Evolutionary conservation across 2,329 filamentous ascomycete genomes (phyloP), one percentile per base, ranked within the genome.

Genomic region (Penicillium griseofulvum): DNA sequence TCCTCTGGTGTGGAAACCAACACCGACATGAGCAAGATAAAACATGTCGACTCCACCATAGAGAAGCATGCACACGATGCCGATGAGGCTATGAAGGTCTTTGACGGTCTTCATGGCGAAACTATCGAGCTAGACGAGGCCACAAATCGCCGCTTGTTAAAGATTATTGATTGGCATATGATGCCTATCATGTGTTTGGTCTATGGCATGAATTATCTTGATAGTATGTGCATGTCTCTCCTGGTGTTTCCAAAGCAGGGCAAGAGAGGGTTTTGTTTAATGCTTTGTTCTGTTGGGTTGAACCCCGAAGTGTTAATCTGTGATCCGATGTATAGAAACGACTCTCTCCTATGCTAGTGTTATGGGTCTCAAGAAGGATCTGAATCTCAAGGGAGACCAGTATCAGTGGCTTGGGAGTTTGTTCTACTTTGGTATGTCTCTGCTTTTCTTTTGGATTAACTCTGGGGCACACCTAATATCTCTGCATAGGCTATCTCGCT

Each of bases 101-200:
- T 84, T 60, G 74, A 75, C 10, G 65, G 67, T 26, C 64, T 77
- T 45, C 72, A 78, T 1, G 82, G 81, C 22, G 75, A 83, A 61
- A 66, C 79, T 0, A 72, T 85, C 22, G 74, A 80, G 34, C 70
- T 86, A 34, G 82, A 82, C 51, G 81, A 80, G 59, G 78, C 78
- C 44, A 83, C 81, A 24, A 85, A 83, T 61, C 82, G 78, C 59
- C 73, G 81, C n/a, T 66, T 88, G 16, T 65, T 87, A n/a, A 72
- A 77, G 17, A 81, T 77, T 50, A 87, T 88, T 56, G 86, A 88
- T 68, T 80, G 76, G 78, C 81, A 84, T 65, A 70, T 85, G 59
- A 83, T 86, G 79, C 83, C 83, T 0, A 71, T 85, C 59, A 75
- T 86, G 64, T 85, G 82, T 55, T 63, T 82, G 29, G 76, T 85